Conservation (phyloP, 2,329 filamentous ascomycete species). For the Xenosphaeropsis pyriputrescens region DNA sequence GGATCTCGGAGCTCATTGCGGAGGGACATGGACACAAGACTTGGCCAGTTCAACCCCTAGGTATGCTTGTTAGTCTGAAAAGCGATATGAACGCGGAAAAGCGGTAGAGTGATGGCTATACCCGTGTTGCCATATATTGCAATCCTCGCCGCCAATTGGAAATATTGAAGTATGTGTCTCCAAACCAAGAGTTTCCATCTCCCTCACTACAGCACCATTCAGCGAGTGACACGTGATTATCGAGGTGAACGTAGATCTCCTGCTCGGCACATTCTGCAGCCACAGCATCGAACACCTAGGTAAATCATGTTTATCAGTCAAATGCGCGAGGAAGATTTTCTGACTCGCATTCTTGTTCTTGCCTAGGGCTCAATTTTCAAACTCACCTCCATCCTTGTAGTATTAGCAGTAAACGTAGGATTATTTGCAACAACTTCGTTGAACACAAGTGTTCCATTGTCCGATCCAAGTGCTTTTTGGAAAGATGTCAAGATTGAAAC, state of each 20-base stretch:
- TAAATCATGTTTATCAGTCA: no score
- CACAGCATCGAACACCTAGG: conserved; percentile 39
- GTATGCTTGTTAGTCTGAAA: background rate
- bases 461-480: conserved; percentile 26
- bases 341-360: no score
- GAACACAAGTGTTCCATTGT: conserved; percentile 35
- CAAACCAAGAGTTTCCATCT: conserved; percentile 44
- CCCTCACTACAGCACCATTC: conserved; percentile 38
- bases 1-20: conserved; percentile 25
- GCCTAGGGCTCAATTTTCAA: no score
- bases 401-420: conserved; percentile 33
- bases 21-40: conserved; percentile 17
- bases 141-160: conserved; percentile 43
- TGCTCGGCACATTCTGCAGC: conserved; percentile 37
- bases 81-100: background rate
- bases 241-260: conserved; percentile 37
- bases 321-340: no score
- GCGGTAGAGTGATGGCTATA: conserved; percentile 16
- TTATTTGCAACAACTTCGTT: conserved; percentile 37
- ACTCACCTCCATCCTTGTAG: conserved; percentile 29
- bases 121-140: conserved; percentile 41
- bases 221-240: conserved; percentile 43
- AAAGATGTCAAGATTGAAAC: conserved; percentile 28
- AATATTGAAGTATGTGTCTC: conserved; percentile 38
- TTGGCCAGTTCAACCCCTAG: conserved; percentile 11